Base-by-base conservation (phyloP, 306 rosid species). In the Vigna unguiculata region DNA sequence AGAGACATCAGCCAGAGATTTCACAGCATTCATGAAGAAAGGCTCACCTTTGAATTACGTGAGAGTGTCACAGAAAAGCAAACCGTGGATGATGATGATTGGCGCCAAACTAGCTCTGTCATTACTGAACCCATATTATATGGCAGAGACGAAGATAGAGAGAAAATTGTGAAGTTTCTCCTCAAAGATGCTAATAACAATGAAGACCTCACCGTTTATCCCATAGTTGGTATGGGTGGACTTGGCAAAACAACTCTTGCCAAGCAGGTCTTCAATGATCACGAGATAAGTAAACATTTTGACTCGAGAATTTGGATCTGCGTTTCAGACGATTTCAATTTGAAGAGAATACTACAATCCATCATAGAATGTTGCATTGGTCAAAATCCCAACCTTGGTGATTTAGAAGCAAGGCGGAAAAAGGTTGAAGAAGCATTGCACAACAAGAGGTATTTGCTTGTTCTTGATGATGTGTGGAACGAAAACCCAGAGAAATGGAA, bases 381-480 rank as follows among this genome's bases (percentile, higher is more conserved):
- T 11, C 1, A 19, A 22, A 17, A 21, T 2, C 10, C 24, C 1
- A 10, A 55, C 1, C 38, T 21, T 14, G 11, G 1, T 2, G 3
- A 24, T 4, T 38, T 72, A 1, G 80, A 80, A 54, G 1, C 43
- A 7, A 2, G 45, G 76, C 76, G 32, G 14, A 80, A 7, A 2
- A 11, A 19, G 17, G 75, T 25, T 17, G 82, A 20, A 20, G 66
- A 78, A 3, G 4, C 47, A 41, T 30, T 86, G 30, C 28, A 6
- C 1, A 19, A 46, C 14, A 80, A 55, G 28, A 83, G 41, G 54
- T 81, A 63, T 52, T 59, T 81, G 11, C 62, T 83, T 40, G 82
- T 83, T 69, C 70, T 86, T 1, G 87, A 86, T 14, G 90, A 78
- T n/a, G 77, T 86, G 24, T 83, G 87, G 87, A 81, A 74, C n/a